These are phyloP conservation scores for Boeremia lycopersici DNA, from an alignment of 2,329 filamentous ascomycete genomes.

Conservation along the genomic window DNA sequence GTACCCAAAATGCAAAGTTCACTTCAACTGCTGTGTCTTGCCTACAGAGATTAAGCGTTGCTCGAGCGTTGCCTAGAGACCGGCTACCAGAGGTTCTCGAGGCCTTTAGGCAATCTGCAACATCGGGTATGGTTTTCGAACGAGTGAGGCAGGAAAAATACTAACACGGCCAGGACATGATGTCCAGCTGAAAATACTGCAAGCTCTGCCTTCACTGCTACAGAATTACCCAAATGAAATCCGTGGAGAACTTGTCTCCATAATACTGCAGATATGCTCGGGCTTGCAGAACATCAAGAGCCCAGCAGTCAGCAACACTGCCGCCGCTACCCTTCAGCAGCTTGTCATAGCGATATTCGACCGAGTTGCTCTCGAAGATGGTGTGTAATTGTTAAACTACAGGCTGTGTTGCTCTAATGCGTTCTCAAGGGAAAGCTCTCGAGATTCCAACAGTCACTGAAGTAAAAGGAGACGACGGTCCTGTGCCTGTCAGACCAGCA, in stretches of 20 bases:
- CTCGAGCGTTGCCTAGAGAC: constrained; percentile 76
- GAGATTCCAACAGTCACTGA: constrained; percentile 68
- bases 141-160: background rate
- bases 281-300: constrained; percentile 90
- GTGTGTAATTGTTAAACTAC: constrained; percentile 45
- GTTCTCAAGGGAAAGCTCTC: constrained; percentile 42
- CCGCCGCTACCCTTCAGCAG: constrained; percentile 94
- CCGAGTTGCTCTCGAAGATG: constrained; percentile 83
- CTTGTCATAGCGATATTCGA: constrained; percentile 92
- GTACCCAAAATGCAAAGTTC: constrained; percentile 87
- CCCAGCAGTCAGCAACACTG: constrained; percentile 91
- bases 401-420: constrained; percentile 12
- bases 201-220: constrained; percentile 84
- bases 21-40: constrained; percentile 86
- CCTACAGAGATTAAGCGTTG: constrained; percentile 85
- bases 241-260: constrained; percentile 79
- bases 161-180: constrained; percentile 66
- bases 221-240: constrained; percentile 89
- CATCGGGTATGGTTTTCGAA: constrained; percentile 61
- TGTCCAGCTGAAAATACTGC: constrained; percentile 93
- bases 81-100: constrained; percentile 86
- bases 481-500: constrained; percentile 71
- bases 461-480: constrained; percentile 68
- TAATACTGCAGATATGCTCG: constrained; percentile 87
- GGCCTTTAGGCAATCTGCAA: constrained; percentile 81